phyloP scores from a whole-genome alignment of 1,284 basidiomycete genomes.

The Microbotryomycetes sp. region DNA sequence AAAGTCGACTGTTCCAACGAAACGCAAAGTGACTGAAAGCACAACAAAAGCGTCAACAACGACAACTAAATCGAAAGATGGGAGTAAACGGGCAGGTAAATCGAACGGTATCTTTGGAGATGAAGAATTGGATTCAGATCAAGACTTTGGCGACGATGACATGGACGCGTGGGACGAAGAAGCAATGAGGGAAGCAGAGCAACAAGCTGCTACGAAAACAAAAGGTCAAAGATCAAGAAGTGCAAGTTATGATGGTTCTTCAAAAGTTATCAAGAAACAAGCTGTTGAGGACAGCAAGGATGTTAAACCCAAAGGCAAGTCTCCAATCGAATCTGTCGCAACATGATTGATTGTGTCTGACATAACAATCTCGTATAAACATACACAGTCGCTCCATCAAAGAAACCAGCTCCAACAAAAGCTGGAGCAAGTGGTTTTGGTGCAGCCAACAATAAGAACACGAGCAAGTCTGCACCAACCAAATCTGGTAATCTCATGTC shows the following conservation, averaged over 20 bases:
- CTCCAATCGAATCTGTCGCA: no score
- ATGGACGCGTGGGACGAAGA: constrained; percentile 1
- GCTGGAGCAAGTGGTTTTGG: no score
- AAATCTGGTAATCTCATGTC: not conserved
- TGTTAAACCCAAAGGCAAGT: not conserved
- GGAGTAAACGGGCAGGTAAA: not conserved
- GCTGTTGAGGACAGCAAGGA: not conserved
- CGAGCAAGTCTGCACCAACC: no score
- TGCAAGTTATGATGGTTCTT: not conserved
- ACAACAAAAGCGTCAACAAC: not conserved
- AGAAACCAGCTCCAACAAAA: not conserved
- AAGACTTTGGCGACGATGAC: not conserved
- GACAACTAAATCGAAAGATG: not conserved
- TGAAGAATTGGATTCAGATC: constrained; percentile 5
- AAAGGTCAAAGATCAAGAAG: not conserved
- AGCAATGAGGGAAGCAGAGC: constrained; percentile 11
- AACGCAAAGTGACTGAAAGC: constrained; percentile 4
- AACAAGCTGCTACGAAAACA: not conserved
- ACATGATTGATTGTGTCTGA: no score
- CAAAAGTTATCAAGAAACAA: not conserved
- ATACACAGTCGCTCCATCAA: not conserved
- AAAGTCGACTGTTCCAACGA: not conserved
- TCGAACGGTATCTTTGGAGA: constrained; percentile 11
- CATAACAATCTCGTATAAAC: no score
- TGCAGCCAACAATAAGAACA: no score